Base-by-base conservation (phyloP, 1,284 basidiomycete genomes). In the Cutaneotrichosporon sp. region DNA sequence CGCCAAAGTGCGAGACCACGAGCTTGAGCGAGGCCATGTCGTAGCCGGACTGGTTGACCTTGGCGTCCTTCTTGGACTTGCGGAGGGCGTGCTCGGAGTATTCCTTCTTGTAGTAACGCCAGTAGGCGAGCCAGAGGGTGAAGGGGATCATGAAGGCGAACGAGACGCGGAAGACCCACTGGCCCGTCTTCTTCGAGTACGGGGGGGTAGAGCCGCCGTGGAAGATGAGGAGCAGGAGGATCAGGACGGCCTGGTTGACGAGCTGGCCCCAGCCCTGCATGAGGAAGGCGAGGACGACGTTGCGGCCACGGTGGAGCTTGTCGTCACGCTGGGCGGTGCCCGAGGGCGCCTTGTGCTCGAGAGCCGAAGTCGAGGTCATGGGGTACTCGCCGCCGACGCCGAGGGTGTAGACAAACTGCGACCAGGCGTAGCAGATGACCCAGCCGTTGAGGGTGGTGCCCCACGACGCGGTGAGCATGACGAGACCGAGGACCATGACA, bases 391-490 rank as follows among this genome's bases (percentile, higher is more conserved):
- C 82, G 54, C 82, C 82, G 42, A 82, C 82, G 53, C 78, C 77
- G 66, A 81, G 70, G 47, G 82, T 82, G 72, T 83, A 84, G 67
- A 84, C 71, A 71, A 84, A 83, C 54, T 83, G 76, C 7, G 75
- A 72, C 72, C 72, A 75, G 34, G 80, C 82, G 71, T 84, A 84
- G 67, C 80, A 82, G 73, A 83, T 83, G 62, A 84, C 80, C 83
- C 83, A 85, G n/a, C 82, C 83, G 63, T 83, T 78, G 58, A 84
- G 75, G 22, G 73, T 67, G 5, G 73, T 78, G 27, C 82, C 83
- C 84, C 84, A 85, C 66, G 82, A 81, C 18, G 81, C 81, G 22
- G 82, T 84, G 51, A 85, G 79, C 81, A 84, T 83, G 69, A 83
- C 70, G 56, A 83, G 78, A 62, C 82, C 83, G 54, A 84, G 67